These are phyloP conservation scores for Claviceps monticola DNA, from an alignment of 2,329 filamentous ascomycete genomes.

Conservation along the genomic window DNA sequence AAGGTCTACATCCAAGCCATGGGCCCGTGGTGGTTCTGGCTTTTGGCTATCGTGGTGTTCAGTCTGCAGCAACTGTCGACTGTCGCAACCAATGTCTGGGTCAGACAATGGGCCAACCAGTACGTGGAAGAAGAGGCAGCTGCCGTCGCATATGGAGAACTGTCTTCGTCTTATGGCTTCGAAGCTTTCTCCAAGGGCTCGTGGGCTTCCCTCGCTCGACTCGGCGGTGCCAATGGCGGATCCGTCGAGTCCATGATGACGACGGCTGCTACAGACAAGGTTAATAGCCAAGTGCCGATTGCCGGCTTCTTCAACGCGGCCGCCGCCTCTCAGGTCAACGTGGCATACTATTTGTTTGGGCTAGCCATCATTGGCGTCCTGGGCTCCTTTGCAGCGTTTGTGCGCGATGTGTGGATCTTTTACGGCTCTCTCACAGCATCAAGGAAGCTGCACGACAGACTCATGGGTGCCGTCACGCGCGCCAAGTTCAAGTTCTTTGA, in stretches of 20 bases:
- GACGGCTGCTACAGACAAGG: not conserved
- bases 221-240: constrained; percentile 12
- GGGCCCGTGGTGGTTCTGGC: constrained; percentile 97
- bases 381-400: constrained; percentile 69
- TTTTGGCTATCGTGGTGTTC: constrained; percentile 61
- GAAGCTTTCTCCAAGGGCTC: constrained; percentile 15
- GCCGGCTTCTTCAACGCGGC: constrained; percentile 11
- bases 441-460: constrained; percentile 61
- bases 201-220: constrained; percentile 25
- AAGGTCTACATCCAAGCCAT: constrained; percentile 75
- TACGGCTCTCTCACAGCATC: constrained; percentile 84
- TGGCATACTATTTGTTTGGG: constrained; percentile 68
- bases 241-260: constrained; percentile 8
- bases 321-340: constrained; percentile 48
- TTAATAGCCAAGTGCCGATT: constrained; percentile 7
- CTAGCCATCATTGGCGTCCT: constrained; percentile 68
- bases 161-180: constrained; percentile 13
- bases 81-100: constrained; percentile 87
- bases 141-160: constrained; percentile 10
- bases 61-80: constrained; percentile 69
- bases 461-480: constrained; percentile 68
- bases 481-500: constrained; percentile 98
- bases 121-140: constrained; percentile 39
- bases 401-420: constrained; percentile 81
- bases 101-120: constrained; percentile 86